A percentile compares a stretch with the other conserved stretches of the same genome.
Conservation (phyloP, 2,329 filamentous ascomycete genomes). For the Talaromyces sp. region DNA sequence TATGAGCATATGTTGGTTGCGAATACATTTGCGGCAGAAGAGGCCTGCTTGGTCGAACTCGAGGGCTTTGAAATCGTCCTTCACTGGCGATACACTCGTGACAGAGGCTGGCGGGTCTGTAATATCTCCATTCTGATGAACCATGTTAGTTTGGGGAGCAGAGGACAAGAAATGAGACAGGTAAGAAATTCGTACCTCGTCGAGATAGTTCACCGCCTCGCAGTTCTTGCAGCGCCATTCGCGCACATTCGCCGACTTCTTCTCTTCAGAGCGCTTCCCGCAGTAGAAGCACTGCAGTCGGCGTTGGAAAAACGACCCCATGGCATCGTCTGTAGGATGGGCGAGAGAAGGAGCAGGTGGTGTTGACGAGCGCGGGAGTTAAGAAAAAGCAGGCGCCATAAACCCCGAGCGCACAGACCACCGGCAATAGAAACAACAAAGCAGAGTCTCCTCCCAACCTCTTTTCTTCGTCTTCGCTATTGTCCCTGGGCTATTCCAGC, state of each 20-base stretch:
- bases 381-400: conserved; percentile 1
- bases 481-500: neutral
- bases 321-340: conserved; percentile 20
- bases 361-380: neutral
- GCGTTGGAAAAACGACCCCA: conserved; percentile 39
- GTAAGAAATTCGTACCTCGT: conserved; percentile 55
- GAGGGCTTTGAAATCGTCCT: conserved; percentile 19
- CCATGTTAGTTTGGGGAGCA: neutral
- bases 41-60: conserved; percentile 35
- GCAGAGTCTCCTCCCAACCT: neutral
- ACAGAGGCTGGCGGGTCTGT: conserved; percentile 72
- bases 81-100: conserved; percentile 31
- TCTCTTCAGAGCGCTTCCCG: conserved; percentile 59
- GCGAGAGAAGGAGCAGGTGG: neutral
- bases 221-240: conserved; percentile 73
- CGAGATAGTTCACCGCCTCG: conserved; percentile 82
- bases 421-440: neutral
- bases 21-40: conserved; percentile 74
- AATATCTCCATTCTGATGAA: conserved; percentile 75
- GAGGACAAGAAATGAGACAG: neutral
- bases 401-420: conserved; percentile 12
- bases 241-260: conserved; percentile 53
- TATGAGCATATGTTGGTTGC: conserved; percentile 81
- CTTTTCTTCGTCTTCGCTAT: neutral
- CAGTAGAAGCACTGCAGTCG: conserved; percentile 77